Evolutionary conservation across 164 flowering plant genomes (phyloP).

Genomic region (Stephania cephalantha): DNA sequence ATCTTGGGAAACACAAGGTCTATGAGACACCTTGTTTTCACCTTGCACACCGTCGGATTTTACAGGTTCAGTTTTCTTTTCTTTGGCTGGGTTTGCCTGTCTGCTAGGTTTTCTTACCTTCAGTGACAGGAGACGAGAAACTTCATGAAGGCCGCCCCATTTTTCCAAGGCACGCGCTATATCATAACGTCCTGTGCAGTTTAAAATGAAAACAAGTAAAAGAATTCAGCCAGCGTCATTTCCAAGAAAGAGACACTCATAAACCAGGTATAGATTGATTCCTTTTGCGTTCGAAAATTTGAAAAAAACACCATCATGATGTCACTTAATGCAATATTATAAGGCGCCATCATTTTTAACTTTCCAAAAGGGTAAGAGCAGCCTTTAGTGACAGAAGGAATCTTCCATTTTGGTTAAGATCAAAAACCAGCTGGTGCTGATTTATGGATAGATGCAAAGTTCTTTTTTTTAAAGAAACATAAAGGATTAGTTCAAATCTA

Average conservation of each 20-base stretch:
- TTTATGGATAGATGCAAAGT: too few species aligned
- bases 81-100: conserved; percentile 33
- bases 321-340: background rate
- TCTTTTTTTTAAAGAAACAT: too few species aligned
- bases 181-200: conserved; percentile 70
- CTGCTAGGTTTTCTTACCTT: conserved; percentile 69
- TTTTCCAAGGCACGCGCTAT: conserved; percentile 94
- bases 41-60: conserved; percentile 14
- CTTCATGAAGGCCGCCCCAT: conserved; percentile 98
- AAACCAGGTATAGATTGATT: background rate
- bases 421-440: too few species aligned
- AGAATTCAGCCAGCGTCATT: background rate
- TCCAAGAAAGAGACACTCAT: background rate
- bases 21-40: conserved; percentile 33
- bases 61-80: conserved; percentile 34
- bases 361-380: background rate
- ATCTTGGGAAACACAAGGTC: conserved; percentile 53
- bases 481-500: background rate
- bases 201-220: background rate
- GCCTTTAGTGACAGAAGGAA: background rate
- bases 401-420: background rate
- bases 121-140: conserved; percentile 72
- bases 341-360: background rate
- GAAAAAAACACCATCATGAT: background rate
- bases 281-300: background rate